These are phyloP conservation scores for Aspergillus floridensis DNA, from an alignment of 2,329 filamentous ascomycete species.

Conservation along the genomic window DNA sequence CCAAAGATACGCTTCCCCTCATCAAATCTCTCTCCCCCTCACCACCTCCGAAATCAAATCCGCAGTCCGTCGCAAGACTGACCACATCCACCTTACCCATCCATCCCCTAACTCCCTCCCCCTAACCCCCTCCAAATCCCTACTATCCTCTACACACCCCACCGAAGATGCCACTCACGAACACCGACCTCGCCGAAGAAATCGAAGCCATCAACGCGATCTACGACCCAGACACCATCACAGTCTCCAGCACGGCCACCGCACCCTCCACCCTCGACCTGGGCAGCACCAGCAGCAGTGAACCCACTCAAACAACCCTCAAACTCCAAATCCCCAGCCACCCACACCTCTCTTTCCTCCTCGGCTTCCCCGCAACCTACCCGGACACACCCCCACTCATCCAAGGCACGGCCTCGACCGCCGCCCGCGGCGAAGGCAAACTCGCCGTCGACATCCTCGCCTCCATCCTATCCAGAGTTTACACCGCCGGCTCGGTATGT, in stretches of 20 bases:
- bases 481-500: slow-evolving; percentile 72
- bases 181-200: slow-evolving; percentile 46
- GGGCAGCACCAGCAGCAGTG: slow-evolving; percentile 23
- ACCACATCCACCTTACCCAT: not conserved
- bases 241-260: slow-evolving; percentile 31
- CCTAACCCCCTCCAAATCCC: not conserved
- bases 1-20: not conserved
- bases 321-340: slow-evolving; percentile 67
- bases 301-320: slow-evolving; percentile 40
- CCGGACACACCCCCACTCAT: slow-evolving; percentile 71
- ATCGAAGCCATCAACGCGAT: slow-evolving; percentile 53
- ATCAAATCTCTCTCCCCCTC: not conserved
- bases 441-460: slow-evolving; percentile 68
- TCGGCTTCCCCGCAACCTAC: slow-evolving; percentile 71
- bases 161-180: slow-evolving; percentile 22
- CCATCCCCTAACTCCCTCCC: not conserved
- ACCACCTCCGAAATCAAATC: not conserved
- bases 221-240: slow-evolving; percentile 64
- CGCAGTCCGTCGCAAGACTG: not conserved
- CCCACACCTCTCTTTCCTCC: slow-evolving; percentile 45
- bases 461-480: slow-evolving; percentile 65
- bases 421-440: slow-evolving; percentile 68
- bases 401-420: slow-evolving; percentile 75
- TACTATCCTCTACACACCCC: not conserved
- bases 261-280: slow-evolving; percentile 26